These are phyloP conservation scores for Boletus speciosus DNA, from an alignment of 768 basidiomycete genomes.

Conservation along the genomic window DNA sequence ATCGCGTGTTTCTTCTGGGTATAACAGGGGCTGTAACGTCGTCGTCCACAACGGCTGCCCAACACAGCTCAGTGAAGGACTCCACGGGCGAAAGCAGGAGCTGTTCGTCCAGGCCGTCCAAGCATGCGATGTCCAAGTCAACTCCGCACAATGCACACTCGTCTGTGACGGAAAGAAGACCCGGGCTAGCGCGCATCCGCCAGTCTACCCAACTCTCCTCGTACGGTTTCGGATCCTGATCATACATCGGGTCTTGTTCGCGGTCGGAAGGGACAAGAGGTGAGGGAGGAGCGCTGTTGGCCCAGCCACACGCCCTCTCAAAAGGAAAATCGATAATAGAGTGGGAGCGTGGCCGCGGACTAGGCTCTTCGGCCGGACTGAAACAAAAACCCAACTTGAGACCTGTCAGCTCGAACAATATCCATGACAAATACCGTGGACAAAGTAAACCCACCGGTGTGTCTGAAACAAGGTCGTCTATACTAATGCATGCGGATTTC, in stretches of 20 bases:
- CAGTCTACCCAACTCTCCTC: conserved; percentile 3
- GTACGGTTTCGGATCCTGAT: not conserved
- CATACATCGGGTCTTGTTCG: conserved; percentile 9
- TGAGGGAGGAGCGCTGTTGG: conserved; percentile 18
- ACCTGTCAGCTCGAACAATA: conserved; percentile 7
- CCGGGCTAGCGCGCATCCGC: not conserved
- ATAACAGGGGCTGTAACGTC: conserved; percentile 6
- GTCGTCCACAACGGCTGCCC: conserved; percentile 34
- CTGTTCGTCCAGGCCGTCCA: conserved; percentile 38
- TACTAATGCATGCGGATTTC: conserved; percentile 32
- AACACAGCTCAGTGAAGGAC: conserved; percentile 41
- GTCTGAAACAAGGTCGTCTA: conserved; percentile 29
- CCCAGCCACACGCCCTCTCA: conserved; percentile 21
- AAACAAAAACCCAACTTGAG: conserved; percentile 26
- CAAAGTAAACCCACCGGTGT: conserved; percentile 21
- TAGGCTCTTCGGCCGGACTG: conserved; percentile 11
- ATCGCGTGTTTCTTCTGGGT: not conserved
- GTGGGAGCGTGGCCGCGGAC: conserved; percentile 8
- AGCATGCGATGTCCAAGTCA: conserved; percentile 35
- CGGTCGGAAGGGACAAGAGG: not conserved
- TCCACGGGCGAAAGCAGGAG: conserved; percentile 38
- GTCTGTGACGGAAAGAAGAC: conserved; percentile 11
- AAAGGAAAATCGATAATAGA: conserved; percentile 12
- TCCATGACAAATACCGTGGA: not conserved
- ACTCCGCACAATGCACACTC: conserved; percentile 31